Percentiles rank a stretch among this genome's conserved stretches.
phyloP scores from a whole-genome alignment of 2,329 filamentous ascomycete genomes.

The Pseudocercospora vitis region DNA sequence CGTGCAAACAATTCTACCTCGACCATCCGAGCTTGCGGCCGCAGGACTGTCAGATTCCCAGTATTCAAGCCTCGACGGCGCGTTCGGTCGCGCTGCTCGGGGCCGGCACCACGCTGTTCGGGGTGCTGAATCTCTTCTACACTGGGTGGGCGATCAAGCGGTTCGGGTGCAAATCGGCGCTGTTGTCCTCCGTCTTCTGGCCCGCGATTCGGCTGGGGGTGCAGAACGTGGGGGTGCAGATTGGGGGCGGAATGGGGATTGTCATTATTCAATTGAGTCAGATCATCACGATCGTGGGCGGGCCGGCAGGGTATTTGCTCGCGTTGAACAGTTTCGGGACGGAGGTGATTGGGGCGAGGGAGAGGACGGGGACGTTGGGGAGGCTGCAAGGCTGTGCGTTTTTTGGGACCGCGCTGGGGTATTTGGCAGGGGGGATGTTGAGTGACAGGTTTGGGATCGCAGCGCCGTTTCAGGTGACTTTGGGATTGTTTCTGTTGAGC shows the following conservation, averaged over 20 bases:
- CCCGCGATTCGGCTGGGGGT: slow-evolving; percentile 63
- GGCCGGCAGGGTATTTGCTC: slow-evolving; percentile 67
- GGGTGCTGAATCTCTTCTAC: slow-evolving; percentile 66
- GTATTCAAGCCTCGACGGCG: slow-evolving; percentile 65
- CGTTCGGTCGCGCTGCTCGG: slow-evolving; percentile 64
- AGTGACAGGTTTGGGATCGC: slow-evolving; percentile 64
- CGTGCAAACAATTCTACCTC: slow-evolving; percentile 68
- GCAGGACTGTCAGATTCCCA: slow-evolving; percentile 57
- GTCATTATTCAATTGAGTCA: slow-evolving; percentile 67
- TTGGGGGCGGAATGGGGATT: slow-evolving; percentile 64
- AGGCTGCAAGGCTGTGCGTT: slow-evolving; percentile 66
- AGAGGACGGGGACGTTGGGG: slow-evolving; percentile 65
- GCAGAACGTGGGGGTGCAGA: slow-evolving; percentile 64
- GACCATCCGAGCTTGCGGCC: slow-evolving; percentile 53
- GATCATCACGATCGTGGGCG: slow-evolving; percentile 66
- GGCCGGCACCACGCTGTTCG: slow-evolving; percentile 67
- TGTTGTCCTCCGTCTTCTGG: slow-evolving; percentile 63
- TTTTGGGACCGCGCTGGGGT: slow-evolving; percentile 65
- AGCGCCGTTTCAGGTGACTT: slow-evolving; percentile 64
- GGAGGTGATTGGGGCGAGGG: slow-evolving; percentile 60
- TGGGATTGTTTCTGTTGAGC: slow-evolving; percentile 54
- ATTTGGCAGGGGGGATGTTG: slow-evolving; percentile 63
- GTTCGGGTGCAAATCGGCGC: slow-evolving; percentile 62
- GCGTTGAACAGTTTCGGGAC: slow-evolving; percentile 68
- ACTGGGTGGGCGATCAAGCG: slow-evolving; percentile 66